Conservation (phyloP, 23 red algal species). For the Gracilaria domingensis region DNA sequence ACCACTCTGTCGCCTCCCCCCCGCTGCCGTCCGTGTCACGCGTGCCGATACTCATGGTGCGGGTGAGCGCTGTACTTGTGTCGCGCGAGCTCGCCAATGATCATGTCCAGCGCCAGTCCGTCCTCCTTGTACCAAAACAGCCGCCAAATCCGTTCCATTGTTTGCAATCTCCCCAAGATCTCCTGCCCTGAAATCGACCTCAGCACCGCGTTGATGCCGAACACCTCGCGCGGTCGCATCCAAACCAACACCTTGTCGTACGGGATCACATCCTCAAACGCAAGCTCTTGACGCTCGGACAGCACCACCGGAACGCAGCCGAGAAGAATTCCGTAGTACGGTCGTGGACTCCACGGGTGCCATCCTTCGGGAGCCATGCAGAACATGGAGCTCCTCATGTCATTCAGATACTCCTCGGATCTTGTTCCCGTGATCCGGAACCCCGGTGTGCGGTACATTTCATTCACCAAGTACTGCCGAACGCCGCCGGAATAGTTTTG, state of each 20-base stretch:
- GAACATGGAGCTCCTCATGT: slow-evolving; percentile 69
- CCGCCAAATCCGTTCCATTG: slow-evolving; percentile 56
- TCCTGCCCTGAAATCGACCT: slow-evolving; percentile 22
- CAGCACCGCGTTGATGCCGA: slow-evolving; percentile 37
- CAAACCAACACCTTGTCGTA: slow-evolving; percentile 57
- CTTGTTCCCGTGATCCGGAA: slow-evolving; percentile 75
- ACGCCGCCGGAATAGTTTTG: slow-evolving; percentile 76
- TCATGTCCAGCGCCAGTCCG: slow-evolving; percentile 33
- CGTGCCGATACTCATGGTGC: neutral
- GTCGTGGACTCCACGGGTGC: slow-evolving; percentile 77
- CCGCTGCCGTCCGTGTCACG: neutral
- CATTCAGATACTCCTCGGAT: slow-evolving; percentile 38
- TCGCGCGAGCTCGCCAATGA: slow-evolving; percentile 27
- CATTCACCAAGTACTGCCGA: slow-evolving; percentile 33
- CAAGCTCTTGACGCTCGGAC: slow-evolving; percentile 64
- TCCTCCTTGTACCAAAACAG: slow-evolving; percentile 63
- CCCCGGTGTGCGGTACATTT: slow-evolving; percentile 33
- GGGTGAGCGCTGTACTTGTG: slow-evolving; percentile 33
- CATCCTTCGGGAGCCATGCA: slow-evolving; percentile 74
- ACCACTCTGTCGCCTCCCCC: too few species aligned
- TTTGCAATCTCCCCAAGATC: neutral
- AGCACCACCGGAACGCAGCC: slow-evolving; percentile 77
- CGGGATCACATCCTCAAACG: slow-evolving; percentile 51
- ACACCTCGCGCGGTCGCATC: slow-evolving; percentile 61
- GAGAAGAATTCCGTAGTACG: slow-evolving; percentile 65